Base-by-base conservation (phyloP, 495 filamentous ascomycete species). In the Hypomontagnella monticulosa region DNA sequence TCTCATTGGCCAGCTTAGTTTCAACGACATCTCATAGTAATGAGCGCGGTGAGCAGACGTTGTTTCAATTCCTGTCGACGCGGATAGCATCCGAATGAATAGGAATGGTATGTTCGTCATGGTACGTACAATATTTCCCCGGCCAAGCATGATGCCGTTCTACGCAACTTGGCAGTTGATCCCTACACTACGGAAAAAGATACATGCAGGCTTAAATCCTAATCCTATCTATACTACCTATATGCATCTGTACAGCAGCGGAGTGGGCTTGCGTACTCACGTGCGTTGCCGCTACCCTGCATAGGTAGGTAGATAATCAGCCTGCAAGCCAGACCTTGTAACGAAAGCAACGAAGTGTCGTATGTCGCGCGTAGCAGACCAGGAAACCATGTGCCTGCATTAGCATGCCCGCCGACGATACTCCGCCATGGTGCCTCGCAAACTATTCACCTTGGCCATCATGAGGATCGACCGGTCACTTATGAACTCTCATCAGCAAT, bases 191-290 rank as follows among this genome's bases (percentile, higher is more conserved):
- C 41, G 36, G 61, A 38, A 55, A 49, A 54, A 44, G 42, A 43
- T 7, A 8, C 37, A 56, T 48, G 43, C 43, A 52, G 51, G 51
- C 51, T 67, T 61, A 61, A 61, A 67, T 67, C 63, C 57, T 57
- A 49, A 61, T 67, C 57, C 61, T 16, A 38, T 47, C 54, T 41
- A 60, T 66, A 23, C 54, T 65, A 66, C 63, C 57, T 44, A 61
- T 38, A 44, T 56, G 46, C 51, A 15, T 67, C 44, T 40, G 34
- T 37, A 60, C 49, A 48, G 55, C 49, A 48, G 55, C 16, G 11
- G 49, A 38, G 44, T 51, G 34, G 42, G 50, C 58, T 61, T 67
- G 50, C 51, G 57, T 40, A 49, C 61, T 67, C 63, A 67, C 57
- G 57, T 67, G 63, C 50, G 48, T 50, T 44, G 54, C 65, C 65